Percentiles rank a stretch among this genome's conserved stretches.
Evolutionary conservation across 129 eudicot species (phyloP).

Genomic region (Smallanthus sonchifolius): DNA sequence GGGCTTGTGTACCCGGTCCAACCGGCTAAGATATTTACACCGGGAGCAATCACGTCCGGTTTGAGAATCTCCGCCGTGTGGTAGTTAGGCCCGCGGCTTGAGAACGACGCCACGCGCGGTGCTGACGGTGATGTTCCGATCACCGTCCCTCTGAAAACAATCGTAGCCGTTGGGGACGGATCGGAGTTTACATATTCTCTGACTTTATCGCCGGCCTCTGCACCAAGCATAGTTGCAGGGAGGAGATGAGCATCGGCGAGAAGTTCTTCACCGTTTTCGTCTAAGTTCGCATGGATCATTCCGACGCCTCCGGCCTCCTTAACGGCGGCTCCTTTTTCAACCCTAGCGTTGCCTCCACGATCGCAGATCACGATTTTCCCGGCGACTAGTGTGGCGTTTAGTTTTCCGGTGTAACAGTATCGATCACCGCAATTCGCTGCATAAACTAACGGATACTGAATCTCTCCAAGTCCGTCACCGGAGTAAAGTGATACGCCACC

Average conservation of each 20-base stretch:
- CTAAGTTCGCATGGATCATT: slow-evolving; percentile 77
- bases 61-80: slow-evolving; percentile 79
- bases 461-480: slow-evolving; percentile 56
- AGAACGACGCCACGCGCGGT: slow-evolving; percentile 79
- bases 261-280: slow-evolving; percentile 81
- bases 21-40: slow-evolving; percentile 87
- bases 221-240: slow-evolving; percentile 88
- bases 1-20: slow-evolving; percentile 88
- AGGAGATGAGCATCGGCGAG: slow-evolving; percentile 82
- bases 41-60: slow-evolving; percentile 94
- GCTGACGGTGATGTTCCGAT: slow-evolving; percentile 64
- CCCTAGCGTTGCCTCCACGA: slow-evolving; percentile 93
- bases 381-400: slow-evolving; percentile 55
- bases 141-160: slow-evolving; percentile 66
- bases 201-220: slow-evolving; percentile 54
- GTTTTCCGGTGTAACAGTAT: slow-evolving; percentile 50
- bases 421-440: slow-evolving; percentile 64
- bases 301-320: slow-evolving; percentile 84
- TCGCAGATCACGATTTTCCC: slow-evolving; percentile 93
- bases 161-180: slow-evolving; percentile 71
- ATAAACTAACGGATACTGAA: slow-evolving; percentile 50
- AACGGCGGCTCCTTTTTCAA: slow-evolving; percentile 83
- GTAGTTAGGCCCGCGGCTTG: slow-evolving; percentile 93
- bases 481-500: slow-evolving; percentile 79
- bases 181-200: slow-evolving; percentile 45